Evolutionary conservation across 2,329 filamentous ascomycete genomes (phyloP).

Genomic region (Alternaria panax): DNA sequence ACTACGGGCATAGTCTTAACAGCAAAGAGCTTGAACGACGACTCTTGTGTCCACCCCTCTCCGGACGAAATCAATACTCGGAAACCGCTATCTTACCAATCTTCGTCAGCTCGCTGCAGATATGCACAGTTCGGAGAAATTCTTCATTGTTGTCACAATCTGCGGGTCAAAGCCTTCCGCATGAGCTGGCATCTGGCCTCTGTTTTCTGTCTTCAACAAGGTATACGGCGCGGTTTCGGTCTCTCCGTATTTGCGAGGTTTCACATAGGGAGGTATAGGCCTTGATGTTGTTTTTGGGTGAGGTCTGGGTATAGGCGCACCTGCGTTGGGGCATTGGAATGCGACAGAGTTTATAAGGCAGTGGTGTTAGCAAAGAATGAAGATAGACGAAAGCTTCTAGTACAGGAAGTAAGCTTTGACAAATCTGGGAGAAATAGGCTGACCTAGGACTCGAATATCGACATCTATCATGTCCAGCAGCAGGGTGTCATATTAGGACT

Average conservation of each 20-base stretch:
- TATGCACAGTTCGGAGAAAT: background rate
- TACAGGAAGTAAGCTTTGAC: constrained; percentile 8
- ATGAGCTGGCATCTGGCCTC: background rate
- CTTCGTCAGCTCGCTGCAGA: background rate
- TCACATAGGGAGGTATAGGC: constrained; percentile 62
- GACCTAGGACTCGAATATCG: background rate
- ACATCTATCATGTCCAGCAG: background rate
- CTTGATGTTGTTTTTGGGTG: constrained; percentile 74
- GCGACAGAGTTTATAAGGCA: constrained; percentile 28
- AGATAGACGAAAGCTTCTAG: too few species aligned
- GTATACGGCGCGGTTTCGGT: background rate
- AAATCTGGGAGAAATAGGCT: background rate
- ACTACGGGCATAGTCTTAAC: background rate
- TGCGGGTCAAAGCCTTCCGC: background rate
- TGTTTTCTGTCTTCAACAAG: background rate
- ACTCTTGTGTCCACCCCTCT: background rate
- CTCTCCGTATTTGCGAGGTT: background rate
- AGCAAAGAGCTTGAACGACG: background rate
- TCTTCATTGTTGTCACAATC: background rate
- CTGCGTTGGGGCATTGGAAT: constrained; percentile 49
- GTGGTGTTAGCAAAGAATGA: background rate
- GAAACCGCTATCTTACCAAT: background rate
- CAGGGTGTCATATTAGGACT: background rate
- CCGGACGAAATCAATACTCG: background rate
- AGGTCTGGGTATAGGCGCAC: constrained; percentile 72